Conservation (phyloP, 164 flowering plant genomes). For the Pachysandra terminalis region DNA sequence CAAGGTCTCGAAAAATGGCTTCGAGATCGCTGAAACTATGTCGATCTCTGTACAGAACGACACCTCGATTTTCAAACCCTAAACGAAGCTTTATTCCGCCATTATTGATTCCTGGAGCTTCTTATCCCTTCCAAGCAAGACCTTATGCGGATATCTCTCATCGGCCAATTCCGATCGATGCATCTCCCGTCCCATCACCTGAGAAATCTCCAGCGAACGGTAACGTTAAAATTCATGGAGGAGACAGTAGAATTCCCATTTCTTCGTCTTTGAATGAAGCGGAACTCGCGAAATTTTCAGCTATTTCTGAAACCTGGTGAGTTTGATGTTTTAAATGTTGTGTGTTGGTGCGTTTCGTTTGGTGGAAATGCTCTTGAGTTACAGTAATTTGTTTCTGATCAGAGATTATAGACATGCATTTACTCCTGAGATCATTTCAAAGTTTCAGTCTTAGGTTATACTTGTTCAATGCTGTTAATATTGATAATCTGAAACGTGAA, state of each 20-base stretch:
- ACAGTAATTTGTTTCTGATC: neutral
- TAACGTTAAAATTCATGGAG: neutral
- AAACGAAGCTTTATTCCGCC: constrained; percentile 3
- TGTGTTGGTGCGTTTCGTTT: too few relatives aligned
- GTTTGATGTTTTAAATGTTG: neutral
- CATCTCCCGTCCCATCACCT: constrained; percentile 11
- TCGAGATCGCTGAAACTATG: constrained; percentile 13
- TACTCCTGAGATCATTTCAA: too few relatives aligned
- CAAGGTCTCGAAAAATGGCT: too few relatives aligned
- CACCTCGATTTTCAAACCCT: constrained; percentile 8
- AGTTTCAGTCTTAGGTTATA: too few relatives aligned
- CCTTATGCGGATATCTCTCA: constrained; percentile 18
- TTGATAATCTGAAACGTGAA: too few relatives aligned
- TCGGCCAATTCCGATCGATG: constrained; percentile 8
- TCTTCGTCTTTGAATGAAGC: constrained; percentile 60
- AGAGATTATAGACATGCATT: too few relatives aligned
- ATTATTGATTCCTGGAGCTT: constrained; percentile 5
- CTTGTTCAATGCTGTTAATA: too few relatives aligned
- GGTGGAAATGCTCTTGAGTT: neutral
- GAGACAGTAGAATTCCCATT: constrained; percentile 1
- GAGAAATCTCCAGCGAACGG: neutral
- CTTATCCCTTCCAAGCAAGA: constrained; percentile 16
- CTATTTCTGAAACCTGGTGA: constrained; percentile 88
- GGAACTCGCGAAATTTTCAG: constrained; percentile 75
- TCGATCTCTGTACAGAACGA: neutral